Evolutionary conservation across 2,329 filamentous ascomycete genomes (phyloP), one percentile per base, ranked within the genome.

Genomic region (Colletotrichum sp.): DNA sequence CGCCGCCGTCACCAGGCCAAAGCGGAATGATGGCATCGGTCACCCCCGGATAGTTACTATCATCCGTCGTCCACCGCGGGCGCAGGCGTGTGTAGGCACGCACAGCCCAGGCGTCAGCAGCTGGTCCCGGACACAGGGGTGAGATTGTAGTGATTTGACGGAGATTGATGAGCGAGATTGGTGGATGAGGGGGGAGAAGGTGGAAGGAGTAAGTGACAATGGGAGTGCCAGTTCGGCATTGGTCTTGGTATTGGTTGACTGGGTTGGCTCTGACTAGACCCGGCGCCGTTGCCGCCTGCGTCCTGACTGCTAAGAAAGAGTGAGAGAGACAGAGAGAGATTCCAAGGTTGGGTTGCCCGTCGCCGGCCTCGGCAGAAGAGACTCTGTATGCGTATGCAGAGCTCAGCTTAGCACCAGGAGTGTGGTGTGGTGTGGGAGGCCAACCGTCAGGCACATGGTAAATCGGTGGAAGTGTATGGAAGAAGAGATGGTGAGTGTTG

Each of bases 1-100:
- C 59, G 57, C 62, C 73, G 70, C 44, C 71, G 36, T 74, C 70
- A 76, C 65, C 70, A 76, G 74, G 70, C 74, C 74, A 69, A 65
- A 76, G 74, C 64, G 70, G 55, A 44, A 76, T 73, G 73, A 69
- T 76, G 73, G 69, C 70, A 76, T 73, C 70, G 49, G 74, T 73
- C 70, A 76, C 24, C 59, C 64, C 63, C 73, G 65, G 70, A 73
- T 69, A 59, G 44, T 75, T 63, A 68, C 34, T 32, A 32, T 32
- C 64, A 63, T 68, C 36, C 57, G 30, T 69, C 70, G 44, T 69
- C 26, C 70, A 32, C 30, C 59, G 63, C 57, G 69, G 57, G 70
- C 68, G 72, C 68, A 24, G 52, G 69, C 71, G 57, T 24, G 69
- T 36, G 69, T 39, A 69, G 34, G 70, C 36, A 74, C 64, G 59